Percentiles rank a stretch among this genome's conserved stretches.
phyloP scores from a whole-genome alignment of 495 filamentous ascomycete genomes.

The Hyaloscypha hepaticicola region DNA sequence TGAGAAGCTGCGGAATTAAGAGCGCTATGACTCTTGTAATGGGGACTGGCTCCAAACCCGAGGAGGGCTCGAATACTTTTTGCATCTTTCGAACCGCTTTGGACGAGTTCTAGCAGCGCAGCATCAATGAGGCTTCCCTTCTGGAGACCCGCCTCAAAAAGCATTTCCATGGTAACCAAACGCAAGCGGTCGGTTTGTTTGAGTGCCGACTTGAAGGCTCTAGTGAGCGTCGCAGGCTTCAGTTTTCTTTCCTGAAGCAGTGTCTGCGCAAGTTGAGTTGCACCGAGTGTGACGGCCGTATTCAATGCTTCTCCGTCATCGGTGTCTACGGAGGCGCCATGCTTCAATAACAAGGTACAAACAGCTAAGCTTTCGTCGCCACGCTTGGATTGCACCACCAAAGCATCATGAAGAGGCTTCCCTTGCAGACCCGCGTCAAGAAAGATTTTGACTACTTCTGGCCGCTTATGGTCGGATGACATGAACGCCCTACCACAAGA shows the following conservation, averaged over 20 bases:
- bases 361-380: constrained; percentile 1
- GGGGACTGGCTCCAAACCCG: constrained; percentile 7
- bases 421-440: no score
- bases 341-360: neutral
- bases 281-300: no score
- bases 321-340: no score
- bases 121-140: neutral
- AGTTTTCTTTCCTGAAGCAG: no score
- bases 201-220: constrained; percentile 22
- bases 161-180: constrained; percentile 3
- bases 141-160: constrained; percentile 4
- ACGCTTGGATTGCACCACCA: constrained; percentile 10
- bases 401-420: no score
- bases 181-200: constrained; percentile 6
- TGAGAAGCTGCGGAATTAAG: constrained; percentile 8
- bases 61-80: constrained; percentile 18
- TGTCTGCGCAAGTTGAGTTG: no score
- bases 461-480: no score
- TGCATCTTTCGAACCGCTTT: constrained; percentile 7
- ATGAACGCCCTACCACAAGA: no score
- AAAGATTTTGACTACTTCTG: no score
- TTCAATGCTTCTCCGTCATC: no score
- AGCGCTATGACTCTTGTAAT: constrained; percentile 15
- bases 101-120: constrained; percentile 15
- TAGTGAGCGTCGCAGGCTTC: no score